Base-by-base conservation (phyloP, 208 protist species). In the Leptomonas seymouri region DNA sequence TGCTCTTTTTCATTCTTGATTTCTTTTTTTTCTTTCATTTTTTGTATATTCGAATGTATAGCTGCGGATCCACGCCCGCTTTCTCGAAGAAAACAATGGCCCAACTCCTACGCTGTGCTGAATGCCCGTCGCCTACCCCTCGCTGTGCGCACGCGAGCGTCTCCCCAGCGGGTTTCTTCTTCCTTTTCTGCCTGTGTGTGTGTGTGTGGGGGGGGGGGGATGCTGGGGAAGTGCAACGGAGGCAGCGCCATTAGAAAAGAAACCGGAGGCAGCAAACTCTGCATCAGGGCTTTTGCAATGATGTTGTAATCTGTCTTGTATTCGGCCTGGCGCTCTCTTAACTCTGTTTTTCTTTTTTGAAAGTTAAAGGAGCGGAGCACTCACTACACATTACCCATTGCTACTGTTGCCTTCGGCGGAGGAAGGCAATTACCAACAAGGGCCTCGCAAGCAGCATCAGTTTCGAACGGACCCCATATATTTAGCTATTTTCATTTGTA, bases 261-360 rank as follows among this genome's bases (percentile, higher is more conserved):
- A n/a, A n/a, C n/a, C n/a, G n/a, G n/a, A n/a, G n/a, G n/a, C n/a
- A n/a, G n/a, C n/a, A n/a, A n/a, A n/a, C n/a, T n/a, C n/a, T n/a
- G n/a, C n/a, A n/a, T n/a, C n/a, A n/a, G n/a, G n/a, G n/a, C n/a
- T n/a, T n/a, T n/a, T n/a, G n/a, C n/a, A n/a, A n/a, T n/a, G n/a
- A n/a, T n/a, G n/a, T n/a, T n/a, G n/a, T n/a, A 39, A 39, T 39
- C 34, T 39, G 7, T 53, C 8, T 28, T 30, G 16, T 11, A 2
- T 30, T 30, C 27, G 12, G 7, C 20, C 55, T 51, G 2, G 18
- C 8, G n/a, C 4, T 36, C 27, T 4, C 44, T n/a, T 16, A 18
- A 6, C 44, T 15, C 9, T 51, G n/a, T 30, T 31, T 71, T 53
- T 62, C 7, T 7, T 71, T 67, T 36, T 56, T 54, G 44, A 16